These are phyloP conservation scores for Diplocarpon rosae DNA, from an alignment of 2,329 filamentous ascomycete genomes.

Conservation along the genomic window DNA sequence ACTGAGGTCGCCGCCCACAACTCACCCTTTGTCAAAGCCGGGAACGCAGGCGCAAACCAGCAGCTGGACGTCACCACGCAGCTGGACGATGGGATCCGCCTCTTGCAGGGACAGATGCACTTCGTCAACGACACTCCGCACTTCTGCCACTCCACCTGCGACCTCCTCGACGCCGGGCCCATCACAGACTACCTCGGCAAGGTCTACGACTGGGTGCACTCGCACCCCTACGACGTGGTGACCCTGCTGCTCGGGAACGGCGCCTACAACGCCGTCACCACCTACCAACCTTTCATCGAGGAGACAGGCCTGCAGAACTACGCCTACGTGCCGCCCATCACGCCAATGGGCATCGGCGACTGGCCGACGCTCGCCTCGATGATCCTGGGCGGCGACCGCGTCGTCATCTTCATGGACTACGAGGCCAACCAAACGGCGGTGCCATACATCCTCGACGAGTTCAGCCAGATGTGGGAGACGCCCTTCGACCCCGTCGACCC, in stretches of 20 bases:
- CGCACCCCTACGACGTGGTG: slow-evolving; percentile 76
- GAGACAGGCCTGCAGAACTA: slow-evolving; percentile 61
- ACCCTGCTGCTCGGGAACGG: slow-evolving; percentile 79
- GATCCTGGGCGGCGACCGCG: slow-evolving; percentile 59
- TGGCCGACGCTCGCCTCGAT: slow-evolving; percentile 78
- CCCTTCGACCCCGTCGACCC: slow-evolving; percentile 52
- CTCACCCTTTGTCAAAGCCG: slow-evolving; percentile 60
- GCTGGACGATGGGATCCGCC: slow-evolving; percentile 64
- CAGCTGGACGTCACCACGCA: slow-evolving; percentile 54
- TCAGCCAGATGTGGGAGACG: slow-evolving; percentile 83
- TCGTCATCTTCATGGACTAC: slow-evolving; percentile 79
- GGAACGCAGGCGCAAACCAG: slow-evolving; percentile 70
- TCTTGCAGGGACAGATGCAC: slow-evolving; percentile 54
- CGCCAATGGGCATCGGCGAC: slow-evolving; percentile 60
- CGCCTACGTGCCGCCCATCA: slow-evolving; percentile 59
- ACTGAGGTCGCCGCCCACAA: slow-evolving; percentile 72
- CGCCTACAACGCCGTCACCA: slow-evolving; percentile 53
- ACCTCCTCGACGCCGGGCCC: slow-evolving; percentile 70
- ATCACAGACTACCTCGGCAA: slow-evolving; percentile 61
- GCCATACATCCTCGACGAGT: slow-evolving; percentile 81
- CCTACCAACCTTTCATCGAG: slow-evolving; percentile 59
- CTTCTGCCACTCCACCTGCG: slow-evolving; percentile 79
- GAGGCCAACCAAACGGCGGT: slow-evolving; percentile 61
- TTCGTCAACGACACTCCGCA: slow-evolving; percentile 51
- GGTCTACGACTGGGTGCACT: slow-evolving; percentile 61